These are phyloP conservation scores for Aspergillus asperescens DNA, from an alignment of 495 filamentous ascomycete species.

Conservation along the genomic window DNA sequence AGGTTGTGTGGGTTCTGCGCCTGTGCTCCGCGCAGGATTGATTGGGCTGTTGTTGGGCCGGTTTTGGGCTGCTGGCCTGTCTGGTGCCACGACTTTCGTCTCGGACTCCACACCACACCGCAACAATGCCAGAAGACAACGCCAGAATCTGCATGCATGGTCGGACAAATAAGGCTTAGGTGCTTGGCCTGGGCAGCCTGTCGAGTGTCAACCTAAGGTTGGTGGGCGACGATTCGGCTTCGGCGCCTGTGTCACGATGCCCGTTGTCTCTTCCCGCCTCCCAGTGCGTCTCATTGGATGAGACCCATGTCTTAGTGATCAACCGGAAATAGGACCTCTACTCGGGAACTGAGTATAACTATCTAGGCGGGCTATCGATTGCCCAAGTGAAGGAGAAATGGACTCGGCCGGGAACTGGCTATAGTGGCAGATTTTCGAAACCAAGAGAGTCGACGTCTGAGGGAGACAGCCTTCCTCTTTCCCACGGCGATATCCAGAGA, in stretches of 20 bases:
- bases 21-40: constrained; percentile 12
- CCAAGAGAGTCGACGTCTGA: not conserved
- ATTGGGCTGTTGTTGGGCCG: constrained; percentile 44
- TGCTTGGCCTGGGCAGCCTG: not conserved
- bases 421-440: not conserved
- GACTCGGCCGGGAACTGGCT: not conserved
- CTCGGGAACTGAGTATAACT: not conserved
- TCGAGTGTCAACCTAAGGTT: too few relatives aligned
- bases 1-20: constrained; percentile 13
- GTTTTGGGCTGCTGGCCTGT: constrained; percentile 32
- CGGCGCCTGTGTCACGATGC: not conserved
- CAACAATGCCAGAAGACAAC: constrained; percentile 2
- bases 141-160: constrained; percentile 27
- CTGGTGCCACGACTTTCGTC: constrained; percentile 42
- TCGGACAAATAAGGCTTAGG: constrained; percentile 38
- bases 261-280: constrained; percentile 5
- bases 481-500: not conserved
- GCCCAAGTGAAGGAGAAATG: too few relatives aligned
- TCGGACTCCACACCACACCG: constrained; percentile 12
- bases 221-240: not conserved
- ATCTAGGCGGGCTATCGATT: too few relatives aligned
- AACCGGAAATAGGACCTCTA: not conserved
- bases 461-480: not conserved
- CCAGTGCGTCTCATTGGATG: not conserved
- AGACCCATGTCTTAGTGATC: not conserved